Evolutionary conservation across 257 asterid species (phyloP).

Genomic region (Parsonsia alboflavescens): DNA sequence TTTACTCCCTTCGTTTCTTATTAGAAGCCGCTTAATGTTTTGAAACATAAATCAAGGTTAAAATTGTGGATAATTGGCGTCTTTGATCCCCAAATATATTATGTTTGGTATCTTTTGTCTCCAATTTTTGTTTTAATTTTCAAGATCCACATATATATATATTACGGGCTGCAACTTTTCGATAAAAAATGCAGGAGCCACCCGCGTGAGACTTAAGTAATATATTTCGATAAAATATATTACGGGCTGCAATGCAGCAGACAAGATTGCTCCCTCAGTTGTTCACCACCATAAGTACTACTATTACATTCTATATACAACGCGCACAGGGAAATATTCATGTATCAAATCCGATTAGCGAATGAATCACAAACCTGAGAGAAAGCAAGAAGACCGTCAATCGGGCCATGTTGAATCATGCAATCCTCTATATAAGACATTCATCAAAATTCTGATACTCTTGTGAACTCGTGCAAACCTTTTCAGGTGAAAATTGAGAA

Average conservation of each 20-base stretch:
- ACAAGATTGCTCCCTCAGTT: constrained; percentile 79
- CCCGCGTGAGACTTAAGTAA: too few relatives aligned
- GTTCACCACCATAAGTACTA: not conserved
- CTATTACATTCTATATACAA: not conserved
- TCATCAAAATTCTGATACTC: constrained; percentile 68
- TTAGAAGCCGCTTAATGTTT: too few relatives aligned
- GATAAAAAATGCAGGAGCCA: too few relatives aligned
- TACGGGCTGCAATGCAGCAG: constrained; percentile 74
- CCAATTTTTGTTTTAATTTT: too few relatives aligned
- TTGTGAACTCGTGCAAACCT: constrained; percentile 52
- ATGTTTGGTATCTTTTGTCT: too few relatives aligned
- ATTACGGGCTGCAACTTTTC: too few relatives aligned
- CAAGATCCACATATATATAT: too few relatives aligned
- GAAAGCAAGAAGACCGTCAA: constrained; percentile 95
- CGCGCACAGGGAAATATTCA: not conserved
- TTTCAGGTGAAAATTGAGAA: not conserved
- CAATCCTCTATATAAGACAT: constrained; percentile 74
- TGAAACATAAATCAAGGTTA: too few relatives aligned
- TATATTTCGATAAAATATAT: too few relatives aligned
- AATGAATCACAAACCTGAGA: constrained; percentile 52
- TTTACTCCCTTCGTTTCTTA: too few relatives aligned
- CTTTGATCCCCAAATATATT: too few relatives aligned
- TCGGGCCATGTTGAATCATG: constrained; percentile 66
- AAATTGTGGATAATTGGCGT: too few relatives aligned
- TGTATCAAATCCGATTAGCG: not conserved